These are phyloP conservation scores for Lyophyllum atratum DNA, from an alignment of 768 basidiomycete genomes.

Conservation along the genomic window DNA sequence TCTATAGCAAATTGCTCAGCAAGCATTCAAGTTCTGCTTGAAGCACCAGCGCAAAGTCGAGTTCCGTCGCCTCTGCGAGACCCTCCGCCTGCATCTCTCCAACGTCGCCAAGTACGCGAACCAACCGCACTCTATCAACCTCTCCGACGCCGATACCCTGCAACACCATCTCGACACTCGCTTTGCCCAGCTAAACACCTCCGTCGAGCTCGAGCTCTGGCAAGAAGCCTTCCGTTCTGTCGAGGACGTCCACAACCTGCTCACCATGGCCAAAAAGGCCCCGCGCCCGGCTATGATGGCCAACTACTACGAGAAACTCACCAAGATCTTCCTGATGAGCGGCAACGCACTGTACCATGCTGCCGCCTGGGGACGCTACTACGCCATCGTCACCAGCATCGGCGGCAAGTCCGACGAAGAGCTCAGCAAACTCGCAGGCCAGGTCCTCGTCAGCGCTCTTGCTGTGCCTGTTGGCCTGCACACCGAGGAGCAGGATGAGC, in stretches of 20 bases:
- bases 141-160: constrained; percentile 91
- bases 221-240: constrained; percentile 98
- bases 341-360: constrained; percentile 96
- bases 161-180: constrained; percentile 96
- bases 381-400: constrained; percentile 67
- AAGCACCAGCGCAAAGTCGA: constrained; percentile 94
- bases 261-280: constrained; percentile 91
- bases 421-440: constrained; percentile 77
- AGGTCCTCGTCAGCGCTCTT: constrained; percentile 90
- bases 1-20: constrained; percentile 86
- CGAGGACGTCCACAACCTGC: constrained; percentile 95
- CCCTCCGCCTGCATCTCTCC: constrained; percentile 89
- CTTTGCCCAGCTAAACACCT: constrained; percentile 94
- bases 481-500: constrained; percentile 45
- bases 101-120: constrained; percentile 96
- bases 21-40: constrained; percentile 97
- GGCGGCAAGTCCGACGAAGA: constrained; percentile 81
- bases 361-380: constrained; percentile 91
- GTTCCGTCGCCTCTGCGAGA: constrained; percentile 96
- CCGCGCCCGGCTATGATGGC: constrained; percentile 97
- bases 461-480: constrained; percentile 85
- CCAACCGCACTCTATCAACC: constrained; percentile 93
- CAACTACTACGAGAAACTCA: constrained; percentile 97
- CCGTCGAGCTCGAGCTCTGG: constrained; percentile 98
- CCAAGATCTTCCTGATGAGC: constrained; percentile 94